Evolutionary conservation across 805 yeast genomes (phyloP), one percentile per base, ranked within the genome.

Genomic region (Hanseniaspora nectarophila): DNA sequence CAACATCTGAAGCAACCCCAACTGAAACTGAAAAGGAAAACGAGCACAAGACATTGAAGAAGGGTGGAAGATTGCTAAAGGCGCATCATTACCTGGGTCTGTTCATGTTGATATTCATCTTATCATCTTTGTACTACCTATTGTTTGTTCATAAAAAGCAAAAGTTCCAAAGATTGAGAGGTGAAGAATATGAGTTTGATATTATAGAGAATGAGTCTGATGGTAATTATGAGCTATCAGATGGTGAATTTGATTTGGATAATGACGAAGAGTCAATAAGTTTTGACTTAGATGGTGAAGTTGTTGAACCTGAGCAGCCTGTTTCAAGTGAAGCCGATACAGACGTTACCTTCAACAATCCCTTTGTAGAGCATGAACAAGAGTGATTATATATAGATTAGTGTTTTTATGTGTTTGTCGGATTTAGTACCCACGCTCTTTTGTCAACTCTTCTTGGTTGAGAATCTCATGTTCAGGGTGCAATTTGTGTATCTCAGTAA

Each of bases 131-230:
- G 56, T 77, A 70, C 59, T 73, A 63, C 58, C 72, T 67, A 68
- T 70, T 75, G 60, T 68, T 67, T 64, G 60, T 63, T 40, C 66
- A 63, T 43, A 71, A 66, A 6, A 64, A 73, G 55, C 72, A 70
- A 55, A 67, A 70, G 57, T 66, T 71, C 57, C 65, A 77, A 54
- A 70, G 85, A 66, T 68, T 83, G 61, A 68, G 88, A 67, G 77
- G 82, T 59, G 87, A 81, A 37, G 78, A 78, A 51, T 81, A 76
- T 60, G 92, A 84, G 61, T 81, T 84, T 61, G 94, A 84, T 61
- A 78, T 83, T 44, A 84, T 84, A 43, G 82, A 80, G 18, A 82
- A 83, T 7, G 84, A 81, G 43, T 66, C 70, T 8, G 70, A 68
- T 33, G 31, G 31, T 12, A 28, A 28, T 33, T 64, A 64, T 43